Conservation (phyloP, 345 rosid species). For the Citrus unshiu region DNA sequence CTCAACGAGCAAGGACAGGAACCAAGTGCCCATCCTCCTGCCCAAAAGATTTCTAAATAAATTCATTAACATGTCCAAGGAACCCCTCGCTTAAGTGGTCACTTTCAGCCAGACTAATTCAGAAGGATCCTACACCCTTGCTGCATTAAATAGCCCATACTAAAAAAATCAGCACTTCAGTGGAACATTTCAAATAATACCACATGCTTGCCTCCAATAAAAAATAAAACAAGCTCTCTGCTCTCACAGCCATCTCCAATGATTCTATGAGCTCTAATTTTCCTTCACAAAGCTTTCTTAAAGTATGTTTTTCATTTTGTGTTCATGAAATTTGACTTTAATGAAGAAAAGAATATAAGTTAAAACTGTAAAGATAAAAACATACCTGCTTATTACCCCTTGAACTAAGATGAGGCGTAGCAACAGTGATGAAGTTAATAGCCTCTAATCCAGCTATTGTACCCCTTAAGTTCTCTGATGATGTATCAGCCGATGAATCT, state of each 20-base stretch:
- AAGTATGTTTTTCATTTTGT: not conserved
- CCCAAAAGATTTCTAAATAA: not conserved
- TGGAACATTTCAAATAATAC: not conserved
- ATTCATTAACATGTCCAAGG: not conserved
- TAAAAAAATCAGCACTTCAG: no score
- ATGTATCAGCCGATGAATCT: constrained; percentile 18
- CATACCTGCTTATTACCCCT: constrained; percentile 88
- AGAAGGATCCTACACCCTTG: not conserved
- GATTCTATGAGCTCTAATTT: not conserved
- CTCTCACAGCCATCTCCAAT: not conserved
- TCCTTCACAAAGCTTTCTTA: not conserved
- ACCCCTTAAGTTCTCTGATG: no score
- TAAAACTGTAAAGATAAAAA: not conserved
- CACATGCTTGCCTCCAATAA: not conserved
- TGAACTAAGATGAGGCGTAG: constrained; percentile 95
- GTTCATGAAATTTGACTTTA: constrained; percentile 4
- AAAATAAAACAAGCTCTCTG: not conserved
- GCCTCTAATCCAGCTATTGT: no score
- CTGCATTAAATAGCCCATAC: not conserved
- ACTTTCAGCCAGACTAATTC: not conserved
- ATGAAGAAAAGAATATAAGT: not conserved
- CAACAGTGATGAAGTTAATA: constrained; percentile 70
- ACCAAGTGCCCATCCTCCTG: not conserved
- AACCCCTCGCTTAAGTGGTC: not conserved
- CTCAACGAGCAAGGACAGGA: not conserved